These are phyloP conservation scores for Caryopteris hybrid DNA, from an alignment of 305 asterid species.

Conservation along the genomic window DNA sequence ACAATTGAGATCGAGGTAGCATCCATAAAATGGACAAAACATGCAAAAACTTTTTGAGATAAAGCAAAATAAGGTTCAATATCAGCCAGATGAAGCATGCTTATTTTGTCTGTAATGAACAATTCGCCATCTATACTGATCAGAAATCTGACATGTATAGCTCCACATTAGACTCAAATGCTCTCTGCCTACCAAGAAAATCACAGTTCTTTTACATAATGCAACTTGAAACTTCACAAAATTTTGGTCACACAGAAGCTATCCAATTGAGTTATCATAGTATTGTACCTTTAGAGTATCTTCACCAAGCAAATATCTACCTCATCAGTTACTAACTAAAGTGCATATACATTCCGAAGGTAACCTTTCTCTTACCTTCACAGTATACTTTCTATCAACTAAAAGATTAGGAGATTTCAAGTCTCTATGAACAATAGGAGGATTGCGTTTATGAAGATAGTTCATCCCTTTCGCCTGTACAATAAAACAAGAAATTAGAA, in stretches of 20 bases:
- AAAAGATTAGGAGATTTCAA: slow-evolving; percentile 96
- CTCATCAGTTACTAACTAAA: slow-evolving; percentile 13
- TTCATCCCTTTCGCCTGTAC: slow-evolving; percentile 97
- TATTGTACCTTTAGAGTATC: background rate
- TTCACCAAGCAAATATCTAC: slow-evolving; percentile 3
- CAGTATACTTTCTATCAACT: slow-evolving; percentile 94
- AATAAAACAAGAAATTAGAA: slow-evolving; percentile 17
- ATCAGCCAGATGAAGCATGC: background rate
- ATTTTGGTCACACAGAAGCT: background rate
- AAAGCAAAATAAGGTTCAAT: background rate
- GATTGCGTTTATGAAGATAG: slow-evolving; percentile 89
- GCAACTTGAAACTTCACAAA: slow-evolving; percentile 4
- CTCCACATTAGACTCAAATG: background rate
- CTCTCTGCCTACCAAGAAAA: slow-evolving; percentile 11
- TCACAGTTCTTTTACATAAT: background rate
- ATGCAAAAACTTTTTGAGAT: slow-evolving; percentile 3
- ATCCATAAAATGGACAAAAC: background rate
- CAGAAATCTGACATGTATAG: background rate
- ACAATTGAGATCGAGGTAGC: background rate
- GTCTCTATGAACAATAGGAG: slow-evolving; percentile 96
- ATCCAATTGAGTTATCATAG: background rate
- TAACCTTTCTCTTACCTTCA: slow-evolving; percentile 57
- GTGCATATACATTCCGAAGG: slow-evolving; percentile 19
- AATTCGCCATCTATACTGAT: background rate
- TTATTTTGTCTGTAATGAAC: background rate